Evolutionary conservation across 345 rosid species (phyloP), one percentile per base, ranked within the genome.

Genomic region (Arabis alpina): DNA sequence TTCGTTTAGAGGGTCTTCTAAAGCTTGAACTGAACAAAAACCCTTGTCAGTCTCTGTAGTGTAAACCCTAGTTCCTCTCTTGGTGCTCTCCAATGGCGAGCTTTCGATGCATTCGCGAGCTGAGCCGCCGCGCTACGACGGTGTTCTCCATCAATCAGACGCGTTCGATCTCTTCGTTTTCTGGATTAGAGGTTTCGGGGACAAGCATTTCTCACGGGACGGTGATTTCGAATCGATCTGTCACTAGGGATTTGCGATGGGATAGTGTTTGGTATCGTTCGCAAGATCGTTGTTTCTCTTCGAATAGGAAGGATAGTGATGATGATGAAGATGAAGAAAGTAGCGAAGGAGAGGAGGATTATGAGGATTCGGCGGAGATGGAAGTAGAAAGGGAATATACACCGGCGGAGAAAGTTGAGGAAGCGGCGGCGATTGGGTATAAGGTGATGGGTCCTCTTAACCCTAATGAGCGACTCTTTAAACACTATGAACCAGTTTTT

Each of bases 351-450:
- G 85, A 73, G 3, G 87, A 63, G 10, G 84, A 66, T 5, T 81
- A 55, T 14, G 84, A 76, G 12, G 77, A 74, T 48, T 59, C 59
- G 70, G 78, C 23, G 51, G 70, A 72, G 55, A 56, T 72, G 60
- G 81, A 79, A 49, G 62, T 66, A 64, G 74, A 49, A 43, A 82
- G 91, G 66, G 86, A 83, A 43, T 89, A 85, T 57, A 48, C 96
- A 43, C 64, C 81, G 24, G 87, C 84, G 79, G 97, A 90, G 90
- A 87, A 73, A 79, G 90, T 82, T 54, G 86, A 75, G 8, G 97
- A 82, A 79, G 98, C 97, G 23, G 87, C 87, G 1, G 92, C 80
- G 34, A 88, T 95, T 6, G 99, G 99, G 24, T 95, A 95, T 72
- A 82, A 81, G 54, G 96, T 90, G 42, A 49, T 82, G 32, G 98